Conservation (phyloP, 179 eudicot species). For the Monotropa hypopitys region DNA sequence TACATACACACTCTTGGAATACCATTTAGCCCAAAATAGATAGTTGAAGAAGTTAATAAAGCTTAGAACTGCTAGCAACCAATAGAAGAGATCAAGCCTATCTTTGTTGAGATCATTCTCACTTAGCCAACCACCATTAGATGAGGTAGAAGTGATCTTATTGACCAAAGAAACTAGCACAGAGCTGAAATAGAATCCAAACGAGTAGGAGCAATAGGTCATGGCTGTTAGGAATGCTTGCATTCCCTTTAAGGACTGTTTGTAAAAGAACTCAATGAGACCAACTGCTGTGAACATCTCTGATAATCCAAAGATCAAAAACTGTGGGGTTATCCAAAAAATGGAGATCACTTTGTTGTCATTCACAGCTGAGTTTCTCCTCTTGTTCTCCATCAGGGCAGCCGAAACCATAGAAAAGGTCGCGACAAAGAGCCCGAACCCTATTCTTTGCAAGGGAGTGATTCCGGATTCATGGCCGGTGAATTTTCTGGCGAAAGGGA, state of each 20-base stretch:
- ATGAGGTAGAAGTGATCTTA: slow-evolving; percentile 28
- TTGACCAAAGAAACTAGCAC: slow-evolving; percentile 58
- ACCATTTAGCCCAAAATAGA: slow-evolving; percentile 68
- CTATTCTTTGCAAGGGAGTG: slow-evolving; percentile 66
- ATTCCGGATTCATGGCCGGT: slow-evolving; percentile 60
- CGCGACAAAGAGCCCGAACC: slow-evolving; percentile 56
- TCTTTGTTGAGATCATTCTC: slow-evolving; percentile 63
- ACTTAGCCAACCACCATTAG: slow-evolving; percentile 58
- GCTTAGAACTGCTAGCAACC: slow-evolving; percentile 64
- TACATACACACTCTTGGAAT: slow-evolving; percentile 29
- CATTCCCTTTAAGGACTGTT: slow-evolving; percentile 63
- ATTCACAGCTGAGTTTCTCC: slow-evolving; percentile 24
- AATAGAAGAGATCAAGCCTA: slow-evolving; percentile 66
- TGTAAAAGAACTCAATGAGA: slow-evolving; percentile 80
- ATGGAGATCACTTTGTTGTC: slow-evolving; percentile 27
- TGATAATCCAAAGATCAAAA: slow-evolving; percentile 62
- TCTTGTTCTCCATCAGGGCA: slow-evolving; percentile 44
- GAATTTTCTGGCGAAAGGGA: slow-evolving; percentile 52
- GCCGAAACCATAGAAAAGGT: slow-evolving; percentile 79
- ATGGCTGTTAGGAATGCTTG: slow-evolving; percentile 61
- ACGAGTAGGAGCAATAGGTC: slow-evolving; percentile 73
- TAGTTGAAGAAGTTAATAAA: slow-evolving; percentile 56
- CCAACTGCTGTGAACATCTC: slow-evolving; percentile 96
- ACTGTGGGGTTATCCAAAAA: slow-evolving; percentile 73
- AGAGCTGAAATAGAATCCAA: slow-evolving; percentile 80